Conservation (phyloP, 495 filamentous ascomycete genomes). For the Hypoxylon cercidicola region DNA sequence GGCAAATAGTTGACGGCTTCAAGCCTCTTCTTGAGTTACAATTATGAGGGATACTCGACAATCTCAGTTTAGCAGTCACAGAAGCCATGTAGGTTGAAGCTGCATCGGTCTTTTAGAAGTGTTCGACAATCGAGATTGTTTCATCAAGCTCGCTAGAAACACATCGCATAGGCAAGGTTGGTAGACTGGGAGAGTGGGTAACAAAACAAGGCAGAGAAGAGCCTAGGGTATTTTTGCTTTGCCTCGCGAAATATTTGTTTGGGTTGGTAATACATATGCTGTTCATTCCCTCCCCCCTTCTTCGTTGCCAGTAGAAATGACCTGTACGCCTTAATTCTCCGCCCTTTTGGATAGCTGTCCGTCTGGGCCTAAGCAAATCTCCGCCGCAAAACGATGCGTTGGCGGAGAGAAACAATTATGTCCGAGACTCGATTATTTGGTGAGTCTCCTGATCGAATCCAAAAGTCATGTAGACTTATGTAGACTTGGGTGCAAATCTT, state of each 20-base stretch:
- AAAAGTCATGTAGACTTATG: neutral
- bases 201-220: slow-evolving; percentile 24
- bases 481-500: slow-evolving; percentile 3
- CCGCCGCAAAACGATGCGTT: slow-evolving; percentile 13
- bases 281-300: slow-evolving; percentile 23
- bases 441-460: neutral
- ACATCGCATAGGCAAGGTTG: neutral
- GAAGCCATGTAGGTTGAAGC: no score
- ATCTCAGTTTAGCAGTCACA: no score
- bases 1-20: no score
- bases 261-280: slow-evolving; percentile 43
- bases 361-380: slow-evolving; percentile 16
- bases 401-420: slow-evolving; percentile 8
- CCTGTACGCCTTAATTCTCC: slow-evolving; percentile 14
- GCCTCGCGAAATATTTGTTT: slow-evolving; percentile 19
- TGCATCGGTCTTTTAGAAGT: no score
- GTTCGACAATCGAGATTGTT: no score
- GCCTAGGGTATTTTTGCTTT: slow-evolving; percentile 42
- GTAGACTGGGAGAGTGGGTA: neutral
- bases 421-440: slow-evolving; percentile 2
- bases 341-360: neutral
- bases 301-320: slow-evolving; percentile 19
- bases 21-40: no score
- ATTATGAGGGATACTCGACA: no score
- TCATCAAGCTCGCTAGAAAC: no score